These are phyloP conservation scores for Bromus sterilis DNA, from an alignment of 176 grass and related monocot genomes.

Conservation along the genomic window DNA sequence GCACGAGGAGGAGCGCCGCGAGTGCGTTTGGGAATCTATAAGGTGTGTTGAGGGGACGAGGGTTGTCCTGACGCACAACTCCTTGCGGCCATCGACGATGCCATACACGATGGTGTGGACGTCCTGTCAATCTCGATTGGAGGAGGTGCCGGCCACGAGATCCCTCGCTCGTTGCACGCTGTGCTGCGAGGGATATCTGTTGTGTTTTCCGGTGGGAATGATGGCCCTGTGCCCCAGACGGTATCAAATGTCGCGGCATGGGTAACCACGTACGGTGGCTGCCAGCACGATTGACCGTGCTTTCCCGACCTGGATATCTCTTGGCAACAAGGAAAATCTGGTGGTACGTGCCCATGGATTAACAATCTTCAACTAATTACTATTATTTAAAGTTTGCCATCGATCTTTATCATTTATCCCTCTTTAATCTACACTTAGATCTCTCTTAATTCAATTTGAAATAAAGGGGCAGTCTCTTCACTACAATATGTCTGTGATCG, in stretches of 20 bases:
- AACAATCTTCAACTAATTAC: no score
- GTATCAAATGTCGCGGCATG: constrained; percentile 25
- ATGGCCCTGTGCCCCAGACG: constrained; percentile 6
- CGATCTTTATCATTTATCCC: no score
- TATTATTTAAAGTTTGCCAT: no score
- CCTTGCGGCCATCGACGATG: constrained; percentile 41
- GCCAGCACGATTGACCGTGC: constrained; percentile 50
- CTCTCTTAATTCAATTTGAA: no score
- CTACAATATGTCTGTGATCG: no score
- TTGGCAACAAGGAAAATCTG: constrained; percentile 37
- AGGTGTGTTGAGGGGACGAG: constrained; percentile 7
- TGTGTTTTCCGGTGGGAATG: constrained; percentile 25
- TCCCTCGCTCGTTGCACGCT: constrained; percentile 34
- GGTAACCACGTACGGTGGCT: constrained; percentile 32
- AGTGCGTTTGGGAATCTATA: constrained; percentile 45
- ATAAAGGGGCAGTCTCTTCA: no score
- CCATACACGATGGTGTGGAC: constrained; percentile 62
- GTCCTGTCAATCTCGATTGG: constrained; percentile 49
- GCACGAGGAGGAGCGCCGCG: constrained; percentile 45
- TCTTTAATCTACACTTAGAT: no score
- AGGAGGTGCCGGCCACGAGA: not conserved
- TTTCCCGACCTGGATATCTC: constrained; percentile 30
- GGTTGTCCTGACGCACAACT: not conserved
- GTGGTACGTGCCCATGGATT: constrained; percentile 9
- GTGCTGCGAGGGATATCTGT: constrained; percentile 38